A percentile compares a stretch with the other conserved stretches of the same genome.
phyloP scores from a whole-genome alignment of 192 early-diverging fungal species.

The Piromyces sp. region DNA sequence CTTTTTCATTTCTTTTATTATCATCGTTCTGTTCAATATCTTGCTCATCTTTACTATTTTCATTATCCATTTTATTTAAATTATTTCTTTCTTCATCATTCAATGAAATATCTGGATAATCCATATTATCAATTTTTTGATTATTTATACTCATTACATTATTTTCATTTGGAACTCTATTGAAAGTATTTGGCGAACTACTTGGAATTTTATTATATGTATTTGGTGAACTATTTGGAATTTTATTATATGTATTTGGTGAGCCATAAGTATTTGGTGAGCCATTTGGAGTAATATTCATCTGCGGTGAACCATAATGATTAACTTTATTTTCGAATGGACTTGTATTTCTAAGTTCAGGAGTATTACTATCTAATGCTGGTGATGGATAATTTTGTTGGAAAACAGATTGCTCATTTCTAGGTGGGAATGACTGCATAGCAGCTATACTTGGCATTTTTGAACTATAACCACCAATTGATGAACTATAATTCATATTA shows the following conservation, averaged over 20 bases:
- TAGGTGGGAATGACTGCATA: neutral
- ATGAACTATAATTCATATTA: neutral
- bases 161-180: neutral
- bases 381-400: neutral
- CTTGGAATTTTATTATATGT: no score
- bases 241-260: neutral
- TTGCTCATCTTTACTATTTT: neutral
- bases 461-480: neutral
- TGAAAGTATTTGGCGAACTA: neutral
- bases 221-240: neutral
- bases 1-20: neutral
- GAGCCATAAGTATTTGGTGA: neutral
- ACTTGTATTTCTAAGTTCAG: neutral
- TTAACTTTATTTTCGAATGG: neutral
- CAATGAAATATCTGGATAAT: neutral
- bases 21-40: neutral
- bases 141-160: neutral
- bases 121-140: neutral
- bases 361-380: neutral
- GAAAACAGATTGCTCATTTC: neutral
- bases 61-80: neutral
- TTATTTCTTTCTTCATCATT: neutral
- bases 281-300: neutral
- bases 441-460: neutral
- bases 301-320: neutral